Evolutionary conservation across 352 stramenopile genomes (phyloP).

Genomic region (Phytophthora meadii): DNA sequence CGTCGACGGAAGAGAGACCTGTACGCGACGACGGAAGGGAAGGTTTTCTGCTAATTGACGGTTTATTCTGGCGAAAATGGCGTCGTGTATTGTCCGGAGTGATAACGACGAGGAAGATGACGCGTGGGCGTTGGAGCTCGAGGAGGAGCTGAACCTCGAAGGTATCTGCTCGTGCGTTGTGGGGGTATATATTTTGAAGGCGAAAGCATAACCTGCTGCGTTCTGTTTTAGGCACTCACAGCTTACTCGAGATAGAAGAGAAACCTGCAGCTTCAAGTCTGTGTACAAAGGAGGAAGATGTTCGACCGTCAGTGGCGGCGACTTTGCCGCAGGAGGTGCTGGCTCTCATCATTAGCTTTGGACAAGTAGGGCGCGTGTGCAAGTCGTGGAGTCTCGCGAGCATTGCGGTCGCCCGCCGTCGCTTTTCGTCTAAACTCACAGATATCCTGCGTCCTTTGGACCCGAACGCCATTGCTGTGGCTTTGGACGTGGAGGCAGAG

Average conservation of each 20-base stretch:
- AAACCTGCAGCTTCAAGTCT: constrained; percentile 9
- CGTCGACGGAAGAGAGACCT: constrained; percentile 9
- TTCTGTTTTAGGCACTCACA: constrained; percentile 6
- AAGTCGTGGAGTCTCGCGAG: constrained; percentile 84
- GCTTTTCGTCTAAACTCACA: constrained; percentile 61
- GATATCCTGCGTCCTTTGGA: constrained; percentile 66
- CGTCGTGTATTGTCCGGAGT: background rate
- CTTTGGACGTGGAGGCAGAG: constrained; percentile 63
- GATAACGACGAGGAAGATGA: constrained; percentile 53
- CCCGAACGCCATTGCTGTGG: constrained; percentile 48
- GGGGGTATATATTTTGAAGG: too few relatives aligned
- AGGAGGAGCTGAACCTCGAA: constrained; percentile 64
- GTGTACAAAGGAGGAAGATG: background rate
- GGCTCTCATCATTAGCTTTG: constrained; percentile 71
- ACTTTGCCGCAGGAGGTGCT: constrained; percentile 80
- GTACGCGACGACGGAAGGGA: background rate
- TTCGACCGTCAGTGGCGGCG: constrained; percentile 34
- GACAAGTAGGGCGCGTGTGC: constrained; percentile 77
- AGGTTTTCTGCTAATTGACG: background rate
- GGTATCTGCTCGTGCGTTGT: constrained; percentile 22
- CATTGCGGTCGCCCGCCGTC: constrained; percentile 65
- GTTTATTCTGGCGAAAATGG: constrained; percentile 6
- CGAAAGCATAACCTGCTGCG: too few relatives aligned
- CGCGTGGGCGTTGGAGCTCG: constrained; percentile 71
- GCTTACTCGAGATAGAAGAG: constrained; percentile 15